phyloP scores from a whole-genome alignment of 257 asterid genomes.

The Solanum appendiculatum region DNA sequence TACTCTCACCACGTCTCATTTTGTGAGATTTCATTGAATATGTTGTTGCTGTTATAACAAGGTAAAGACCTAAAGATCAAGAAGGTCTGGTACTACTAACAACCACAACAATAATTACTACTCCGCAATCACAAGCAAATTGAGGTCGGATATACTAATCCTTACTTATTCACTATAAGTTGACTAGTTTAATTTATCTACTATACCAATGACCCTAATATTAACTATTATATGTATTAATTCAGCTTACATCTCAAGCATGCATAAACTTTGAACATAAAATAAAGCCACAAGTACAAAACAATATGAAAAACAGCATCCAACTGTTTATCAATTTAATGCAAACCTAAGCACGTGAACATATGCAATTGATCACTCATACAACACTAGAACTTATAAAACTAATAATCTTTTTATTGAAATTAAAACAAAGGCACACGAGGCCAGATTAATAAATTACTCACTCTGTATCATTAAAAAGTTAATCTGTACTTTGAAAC shows the following conservation, averaged over 20 bases:
- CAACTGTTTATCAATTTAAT: conserved; percentile 5
- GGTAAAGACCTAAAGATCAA: not conserved
- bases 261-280: not conserved
- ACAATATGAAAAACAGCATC: conserved; percentile 27
- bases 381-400: not conserved
- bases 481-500: conserved; percentile 30
- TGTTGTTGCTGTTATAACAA: too few species aligned
- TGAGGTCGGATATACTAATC: not conserved
- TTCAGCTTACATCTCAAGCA: not conserved
- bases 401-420: not conserved
- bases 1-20: not conserved
- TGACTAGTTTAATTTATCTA: not conserved
- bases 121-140: not conserved
- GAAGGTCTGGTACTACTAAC: not conserved
- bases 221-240: not conserved
- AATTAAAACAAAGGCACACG: conserved; percentile 12
- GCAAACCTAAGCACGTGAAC: conserved; percentile 30
- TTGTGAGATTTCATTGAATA: too few species aligned
- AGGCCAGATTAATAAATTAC: conserved; percentile 16
- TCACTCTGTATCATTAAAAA: conserved; percentile 12
- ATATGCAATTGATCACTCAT: conserved; percentile 12
- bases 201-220: not conserved
- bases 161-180: too few species aligned
- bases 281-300: not conserved
- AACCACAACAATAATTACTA: not conserved